phyloP scores from a whole-genome alignment of 768 basidiomycete species.

The Candolleomyces eurysporus region DNA sequence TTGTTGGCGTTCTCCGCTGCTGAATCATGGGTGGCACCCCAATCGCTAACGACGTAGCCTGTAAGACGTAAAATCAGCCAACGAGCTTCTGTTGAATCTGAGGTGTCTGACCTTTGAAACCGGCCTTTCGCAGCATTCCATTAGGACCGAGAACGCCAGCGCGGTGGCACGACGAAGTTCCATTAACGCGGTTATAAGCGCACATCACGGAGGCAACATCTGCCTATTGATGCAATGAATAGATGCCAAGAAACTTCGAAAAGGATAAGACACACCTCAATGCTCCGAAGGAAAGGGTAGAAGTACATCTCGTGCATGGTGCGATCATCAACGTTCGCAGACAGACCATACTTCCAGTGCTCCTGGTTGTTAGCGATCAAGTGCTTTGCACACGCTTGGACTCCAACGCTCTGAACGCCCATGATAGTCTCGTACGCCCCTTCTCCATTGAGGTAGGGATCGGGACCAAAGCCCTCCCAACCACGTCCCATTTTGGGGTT shows the following conservation, averaged over 20 bases:
- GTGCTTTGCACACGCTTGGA: constrained; percentile 60
- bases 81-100: not conserved
- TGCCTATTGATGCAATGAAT: constrained; percentile 29
- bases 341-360: constrained; percentile 47
- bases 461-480: constrained; percentile 56
- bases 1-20: constrained; percentile 45
- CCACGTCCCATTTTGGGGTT: constrained; percentile 50
- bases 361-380: constrained; percentile 50
- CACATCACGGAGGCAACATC: constrained; percentile 52
- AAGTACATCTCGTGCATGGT: constrained; percentile 54
- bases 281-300: constrained; percentile 48
- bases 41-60: constrained; percentile 52
- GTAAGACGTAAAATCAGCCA: not conserved
- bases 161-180: constrained; percentile 66
- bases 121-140: constrained; percentile 36
- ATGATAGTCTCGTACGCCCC: constrained; percentile 56
- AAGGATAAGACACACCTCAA: constrained; percentile 34
- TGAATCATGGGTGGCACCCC: constrained; percentile 50
- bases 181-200: constrained; percentile 53
- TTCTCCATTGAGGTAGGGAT: constrained; percentile 65
- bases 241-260: not conserved
- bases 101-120: constrained; percentile 38
- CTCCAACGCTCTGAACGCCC: constrained; percentile 59
- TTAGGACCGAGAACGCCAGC: constrained; percentile 42
- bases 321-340: constrained; percentile 52